Evolutionary conservation across 352 stramenopile species (phyloP).

Genomic region (Blastocystis sp.): DNA sequence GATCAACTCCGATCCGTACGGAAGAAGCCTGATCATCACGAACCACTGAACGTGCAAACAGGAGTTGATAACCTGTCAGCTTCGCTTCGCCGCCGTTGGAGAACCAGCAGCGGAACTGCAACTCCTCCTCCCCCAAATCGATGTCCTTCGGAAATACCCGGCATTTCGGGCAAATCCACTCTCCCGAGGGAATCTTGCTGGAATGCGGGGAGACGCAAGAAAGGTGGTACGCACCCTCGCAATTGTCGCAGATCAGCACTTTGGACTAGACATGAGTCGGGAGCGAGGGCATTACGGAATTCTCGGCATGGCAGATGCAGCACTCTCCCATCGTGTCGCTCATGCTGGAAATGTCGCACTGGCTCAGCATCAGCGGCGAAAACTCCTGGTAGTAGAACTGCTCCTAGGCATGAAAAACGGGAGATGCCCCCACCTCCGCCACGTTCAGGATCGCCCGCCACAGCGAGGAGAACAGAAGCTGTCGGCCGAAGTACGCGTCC

Average conservation of each 20-base stretch:
- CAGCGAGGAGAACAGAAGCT: constrained; percentile 41
- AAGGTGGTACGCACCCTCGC: constrained; percentile 31
- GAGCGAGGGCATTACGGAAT: background rate
- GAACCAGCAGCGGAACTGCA: constrained; percentile 44
- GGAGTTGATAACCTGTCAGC: constrained; percentile 27
- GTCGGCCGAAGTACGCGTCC: background rate
- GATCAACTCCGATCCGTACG: constrained; percentile 18
- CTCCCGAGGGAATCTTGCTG: constrained; percentile 1
- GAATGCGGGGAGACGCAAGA: background rate
- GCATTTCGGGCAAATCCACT: constrained; percentile 44
- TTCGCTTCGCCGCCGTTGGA: background rate
- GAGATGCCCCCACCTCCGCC: background rate
- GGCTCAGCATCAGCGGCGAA: constrained; percentile 11
- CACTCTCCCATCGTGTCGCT: constrained; percentile 42
- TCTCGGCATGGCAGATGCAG: constrained; percentile 11
- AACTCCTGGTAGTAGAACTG: constrained; percentile 65
- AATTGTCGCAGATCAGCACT: constrained; percentile 30
- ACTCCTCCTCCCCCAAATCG: constrained; percentile 19
- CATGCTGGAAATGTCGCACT: background rate
- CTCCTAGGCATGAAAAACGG: constrained; percentile 19
- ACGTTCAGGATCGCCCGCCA: constrained; percentile 31
- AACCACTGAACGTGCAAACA: background rate
- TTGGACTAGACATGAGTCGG: background rate
- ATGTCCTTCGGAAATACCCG: constrained; percentile 32
- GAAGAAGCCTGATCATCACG: background rate